Evolutionary conservation across 345 rosid species (phyloP), one percentile per base, ranked within the genome.

Genomic region (Hevea brasiliensis): DNA sequence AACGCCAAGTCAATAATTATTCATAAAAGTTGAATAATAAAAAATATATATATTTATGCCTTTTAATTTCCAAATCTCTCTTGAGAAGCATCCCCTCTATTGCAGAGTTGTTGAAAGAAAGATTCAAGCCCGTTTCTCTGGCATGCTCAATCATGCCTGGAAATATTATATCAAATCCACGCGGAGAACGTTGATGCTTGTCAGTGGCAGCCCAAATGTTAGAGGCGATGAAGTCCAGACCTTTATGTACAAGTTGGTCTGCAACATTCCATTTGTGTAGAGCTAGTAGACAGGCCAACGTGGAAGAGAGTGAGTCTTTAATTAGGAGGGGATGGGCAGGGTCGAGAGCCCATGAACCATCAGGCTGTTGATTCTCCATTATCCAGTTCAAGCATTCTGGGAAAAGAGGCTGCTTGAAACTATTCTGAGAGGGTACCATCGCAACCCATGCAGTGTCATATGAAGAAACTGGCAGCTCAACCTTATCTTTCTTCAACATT

Each of bases 301-400:
- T 74, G 20, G 77, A 65, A 21, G 77, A 74, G n/a, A 65, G 71
- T 8, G 71, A 56, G 32, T 74, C 77, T 24, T 65, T 65, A 3
- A 44, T 45, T 8, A 74, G 29, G 56, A 42, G 29, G 1, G 77
- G 77, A 74, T 74, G 60, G 8, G 11, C 15, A 0, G 50, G 56
- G 20, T 65, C 64, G 8, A 65, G 8, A 67, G 15, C 50, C 72
- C 77, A 74, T 65, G 77, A 74, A 0, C 77, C 77, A 67, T 74
- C 72, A 6, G 65, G 45, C 12, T 44, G 47, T 32, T 74, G 67
- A 24, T 58, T 58, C 35, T 66, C 54, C 45, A 58, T 44, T 4
- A 74, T 14, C 71, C 77, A 66, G 8, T 37, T 50, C 14, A 66
- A 11, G 29, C 65, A 41, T 27, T 55, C 13, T 20, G 62, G 63